Conservation (phyloP, 2,329 filamentous ascomycete genomes). For the Xylaria sp. region DNA sequence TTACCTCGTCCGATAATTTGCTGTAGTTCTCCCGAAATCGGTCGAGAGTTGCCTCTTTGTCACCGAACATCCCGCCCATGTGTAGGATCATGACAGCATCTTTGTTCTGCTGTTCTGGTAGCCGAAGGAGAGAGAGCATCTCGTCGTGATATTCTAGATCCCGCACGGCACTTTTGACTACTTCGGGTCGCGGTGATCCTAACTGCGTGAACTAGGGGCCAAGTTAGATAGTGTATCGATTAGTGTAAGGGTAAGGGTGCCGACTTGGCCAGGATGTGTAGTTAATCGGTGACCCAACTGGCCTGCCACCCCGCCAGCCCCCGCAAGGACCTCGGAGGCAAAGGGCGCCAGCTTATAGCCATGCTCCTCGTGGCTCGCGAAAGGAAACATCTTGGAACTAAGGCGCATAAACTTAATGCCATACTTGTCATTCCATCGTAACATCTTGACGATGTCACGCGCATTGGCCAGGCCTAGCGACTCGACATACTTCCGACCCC, state of each 20-base stretch:
- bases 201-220: slow-evolving; percentile 78
- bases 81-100: slow-evolving; percentile 96
- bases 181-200: slow-evolving; percentile 78
- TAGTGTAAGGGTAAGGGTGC: background rate
- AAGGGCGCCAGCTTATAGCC: slow-evolving; percentile 87
- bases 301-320: slow-evolving; percentile 77
- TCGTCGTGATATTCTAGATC: slow-evolving; percentile 91
- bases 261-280: slow-evolving; percentile 81
- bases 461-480: slow-evolving; percentile 81
- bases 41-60: slow-evolving; percentile 78
- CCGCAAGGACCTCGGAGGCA: slow-evolving; percentile 75
- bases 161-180: slow-evolving; percentile 76
- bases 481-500: slow-evolving; percentile 77
- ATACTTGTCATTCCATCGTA: slow-evolving; percentile 91
- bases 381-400: slow-evolving; percentile 96
- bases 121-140: slow-evolving; percentile 74
- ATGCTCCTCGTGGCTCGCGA: slow-evolving; percentile 85
- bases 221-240: slow-evolving; percentile 10
- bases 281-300: slow-evolving; percentile 84
- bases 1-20: slow-evolving; percentile 69
- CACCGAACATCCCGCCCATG: slow-evolving; percentile 88
- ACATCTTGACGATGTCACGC: slow-evolving; percentile 80
- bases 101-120: slow-evolving; percentile 78
- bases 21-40: slow-evolving; percentile 80
- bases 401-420: slow-evolving; percentile 91